These are phyloP conservation scores for Epithemia pelagica DNA, from an alignment of 108 stramenopile species.

Conservation along the genomic window DNA sequence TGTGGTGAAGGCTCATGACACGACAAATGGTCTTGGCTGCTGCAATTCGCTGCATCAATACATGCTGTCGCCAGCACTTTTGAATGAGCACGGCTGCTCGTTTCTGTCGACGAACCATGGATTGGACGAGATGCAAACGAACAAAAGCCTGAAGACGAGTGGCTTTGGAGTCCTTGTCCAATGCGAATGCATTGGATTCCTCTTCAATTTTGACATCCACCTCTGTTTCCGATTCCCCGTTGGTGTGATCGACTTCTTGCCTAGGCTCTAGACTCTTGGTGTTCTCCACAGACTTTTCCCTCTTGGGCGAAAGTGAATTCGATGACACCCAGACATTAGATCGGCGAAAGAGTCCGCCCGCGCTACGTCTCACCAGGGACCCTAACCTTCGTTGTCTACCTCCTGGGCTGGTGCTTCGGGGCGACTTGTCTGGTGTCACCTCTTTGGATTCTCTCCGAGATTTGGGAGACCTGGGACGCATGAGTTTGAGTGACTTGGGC, in stretches of 20 bases:
- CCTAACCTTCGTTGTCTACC: neutral
- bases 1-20: too few species aligned
- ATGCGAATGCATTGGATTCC: neutral
- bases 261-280: too few species aligned
- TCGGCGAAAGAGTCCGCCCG: neutral
- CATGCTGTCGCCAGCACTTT: neutral
- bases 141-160: neutral
- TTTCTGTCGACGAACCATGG: neutral
- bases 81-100: neutral
- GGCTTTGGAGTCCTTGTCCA: neutral
- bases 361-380: neutral
- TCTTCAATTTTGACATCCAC: too few species aligned
- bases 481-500: neutral
- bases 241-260: too few species aligned
- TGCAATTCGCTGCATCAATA: neutral
- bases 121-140: neutral
- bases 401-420: neutral
- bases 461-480: too few species aligned
- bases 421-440: neutral
- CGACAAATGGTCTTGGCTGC: neutral
- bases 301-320: neutral
- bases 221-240: too few species aligned
- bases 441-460: too few species aligned
- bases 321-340: neutral
- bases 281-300: too few species aligned